These are phyloP conservation scores for Exophiala sp. DNA, from an alignment of 2,329 filamentous ascomycete species.

Conservation along the genomic window DNA sequence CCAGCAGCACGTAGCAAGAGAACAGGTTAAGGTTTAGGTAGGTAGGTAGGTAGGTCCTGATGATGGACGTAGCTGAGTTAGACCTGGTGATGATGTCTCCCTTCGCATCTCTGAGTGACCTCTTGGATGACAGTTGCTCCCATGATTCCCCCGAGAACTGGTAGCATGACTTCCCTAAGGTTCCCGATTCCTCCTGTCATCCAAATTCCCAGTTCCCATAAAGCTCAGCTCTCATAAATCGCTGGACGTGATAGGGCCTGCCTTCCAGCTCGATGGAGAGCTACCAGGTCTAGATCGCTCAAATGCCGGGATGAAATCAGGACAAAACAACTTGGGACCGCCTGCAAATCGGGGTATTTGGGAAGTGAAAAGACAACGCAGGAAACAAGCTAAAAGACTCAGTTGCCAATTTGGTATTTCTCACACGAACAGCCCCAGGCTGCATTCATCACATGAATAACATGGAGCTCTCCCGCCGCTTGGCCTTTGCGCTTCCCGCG, in stretches of 20 bases:
- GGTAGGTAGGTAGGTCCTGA: too few species aligned
- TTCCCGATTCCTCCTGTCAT: slow-evolving; percentile 5
- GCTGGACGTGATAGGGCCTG: slow-evolving; percentile 6
- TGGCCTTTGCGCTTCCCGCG: slow-evolving; percentile 38
- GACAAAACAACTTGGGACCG: slow-evolving; percentile 2
- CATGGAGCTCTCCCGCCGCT: slow-evolving; percentile 46
- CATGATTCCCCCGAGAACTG: background rate
- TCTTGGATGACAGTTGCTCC: too few species aligned
- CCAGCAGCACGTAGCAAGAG: too few species aligned
- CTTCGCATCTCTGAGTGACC: too few species aligned
- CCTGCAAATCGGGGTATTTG: slow-evolving; percentile 18
- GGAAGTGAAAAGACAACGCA: slow-evolving; percentile 3
- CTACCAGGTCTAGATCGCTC: slow-evolving; percentile 5
- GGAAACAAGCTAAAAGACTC: background rate
- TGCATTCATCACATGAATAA: slow-evolving; percentile 24
- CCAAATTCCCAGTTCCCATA: background rate
- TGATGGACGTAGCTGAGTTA: too few species aligned
- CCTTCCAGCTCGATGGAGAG: background rate
- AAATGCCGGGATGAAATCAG: slow-evolving; percentile 1
- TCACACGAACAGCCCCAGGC: background rate
- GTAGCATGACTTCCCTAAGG: background rate
- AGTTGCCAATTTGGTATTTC: background rate
- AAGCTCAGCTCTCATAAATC: slow-evolving; percentile 13
- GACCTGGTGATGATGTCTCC: too few species aligned
- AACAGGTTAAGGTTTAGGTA: too few species aligned